Evolutionary conservation across 1,284 basidiomycete genomes (phyloP).

Genomic region (Anthracocystis panici-leucophaei): DNA sequence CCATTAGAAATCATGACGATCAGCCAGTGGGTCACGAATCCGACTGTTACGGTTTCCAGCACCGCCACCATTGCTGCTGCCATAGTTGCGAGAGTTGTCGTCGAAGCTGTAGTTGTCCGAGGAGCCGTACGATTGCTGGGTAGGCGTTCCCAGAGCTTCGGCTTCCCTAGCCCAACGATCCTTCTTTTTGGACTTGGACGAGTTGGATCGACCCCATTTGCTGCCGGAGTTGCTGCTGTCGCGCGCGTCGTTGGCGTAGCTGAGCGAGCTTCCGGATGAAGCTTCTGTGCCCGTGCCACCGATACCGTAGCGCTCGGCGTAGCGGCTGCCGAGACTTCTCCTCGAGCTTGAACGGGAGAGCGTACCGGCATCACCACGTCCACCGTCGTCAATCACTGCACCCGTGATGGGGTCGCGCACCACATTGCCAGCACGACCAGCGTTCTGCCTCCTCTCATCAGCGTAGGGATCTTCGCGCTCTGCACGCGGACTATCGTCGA

Average conservation of each 20-base stretch:
- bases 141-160: slow-evolving; percentile 39
- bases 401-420: slow-evolving; percentile 52
- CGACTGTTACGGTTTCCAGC: slow-evolving; percentile 30
- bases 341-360: slow-evolving; percentile 47
- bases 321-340: slow-evolving; percentile 48
- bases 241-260: slow-evolving; percentile 33
- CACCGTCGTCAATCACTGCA: slow-evolving; percentile 40
- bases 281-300: slow-evolving; percentile 27
- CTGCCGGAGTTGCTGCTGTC: slow-evolving; percentile 18
- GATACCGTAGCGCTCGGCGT: slow-evolving; percentile 53
- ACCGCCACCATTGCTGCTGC: background rate
- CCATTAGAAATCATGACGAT: slow-evolving; percentile 50
- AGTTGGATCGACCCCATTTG: slow-evolving; percentile 42
- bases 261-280: slow-evolving; percentile 49
- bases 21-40: slow-evolving; percentile 46
- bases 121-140: slow-evolving; percentile 33
- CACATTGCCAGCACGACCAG: slow-evolving; percentile 30
- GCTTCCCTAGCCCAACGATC: slow-evolving; percentile 55
- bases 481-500: slow-evolving; percentile 49
- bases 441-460: slow-evolving; percentile 40
- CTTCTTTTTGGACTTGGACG: slow-evolving; percentile 48
- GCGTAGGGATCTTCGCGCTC: slow-evolving; percentile 54
- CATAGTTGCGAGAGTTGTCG: slow-evolving; percentile 18
- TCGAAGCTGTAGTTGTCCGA: slow-evolving; percentile 42
- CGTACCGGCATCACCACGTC: slow-evolving; percentile 19